phyloP scores from a whole-genome alignment of 257 asterid genomes.

The Nicotiana noctiflora region DNA sequence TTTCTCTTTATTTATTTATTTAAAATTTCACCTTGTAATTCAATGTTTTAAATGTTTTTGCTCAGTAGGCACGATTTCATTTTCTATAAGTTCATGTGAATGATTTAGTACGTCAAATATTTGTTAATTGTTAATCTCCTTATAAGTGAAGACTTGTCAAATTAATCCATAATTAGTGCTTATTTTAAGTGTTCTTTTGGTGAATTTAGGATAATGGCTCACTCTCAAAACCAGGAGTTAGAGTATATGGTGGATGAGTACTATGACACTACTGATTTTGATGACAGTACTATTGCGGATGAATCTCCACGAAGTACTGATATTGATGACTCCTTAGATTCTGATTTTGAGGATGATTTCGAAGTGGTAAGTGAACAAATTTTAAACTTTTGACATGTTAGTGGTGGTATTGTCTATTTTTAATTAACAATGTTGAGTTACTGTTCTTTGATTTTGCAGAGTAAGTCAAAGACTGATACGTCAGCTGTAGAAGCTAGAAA shows the following conservation, averaged over 20 bases:
- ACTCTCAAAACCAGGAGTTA: conserved; percentile 46
- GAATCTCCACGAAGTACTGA: conserved; percentile 19
- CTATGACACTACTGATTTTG: conserved; percentile 34
- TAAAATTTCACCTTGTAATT: background rate
- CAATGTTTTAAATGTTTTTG: background rate
- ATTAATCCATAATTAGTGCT: background rate
- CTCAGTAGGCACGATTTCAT: background rate
- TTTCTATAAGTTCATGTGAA: background rate
- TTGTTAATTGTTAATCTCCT: background rate
- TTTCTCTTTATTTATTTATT: too few relatives aligned
- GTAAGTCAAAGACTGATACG: conserved; percentile 53
- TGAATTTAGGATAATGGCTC: conserved; percentile 41
- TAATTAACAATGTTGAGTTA: background rate
- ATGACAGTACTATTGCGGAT: conserved; percentile 27
- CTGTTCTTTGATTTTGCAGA: conserved; percentile 25
- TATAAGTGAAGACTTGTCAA: background rate
- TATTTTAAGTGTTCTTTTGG: background rate
- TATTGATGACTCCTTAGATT: conserved; percentile 38
- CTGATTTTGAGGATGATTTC: conserved; percentile 65
- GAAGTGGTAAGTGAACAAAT: conserved; percentile 33
- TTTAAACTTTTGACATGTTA: background rate
- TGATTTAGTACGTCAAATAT: background rate
- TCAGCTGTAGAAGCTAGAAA: conserved; percentile 71
- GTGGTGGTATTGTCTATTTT: background rate
- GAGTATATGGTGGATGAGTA: conserved; percentile 46